Evolutionary conservation across 1,284 basidiomycete species (phyloP).

Genomic region (Cystobasidiaceae sp.): DNA sequence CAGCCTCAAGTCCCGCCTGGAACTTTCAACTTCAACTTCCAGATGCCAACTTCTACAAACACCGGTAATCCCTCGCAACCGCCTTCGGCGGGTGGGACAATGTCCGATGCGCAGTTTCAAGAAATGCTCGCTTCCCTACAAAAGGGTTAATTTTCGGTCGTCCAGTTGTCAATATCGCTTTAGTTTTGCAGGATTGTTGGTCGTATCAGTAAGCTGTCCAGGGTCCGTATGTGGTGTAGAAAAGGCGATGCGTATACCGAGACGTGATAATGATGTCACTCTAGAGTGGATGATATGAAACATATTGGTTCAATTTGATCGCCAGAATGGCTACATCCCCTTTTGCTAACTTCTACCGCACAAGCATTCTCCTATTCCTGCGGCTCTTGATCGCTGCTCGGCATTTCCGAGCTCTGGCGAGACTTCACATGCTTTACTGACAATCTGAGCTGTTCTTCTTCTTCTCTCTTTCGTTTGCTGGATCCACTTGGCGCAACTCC

Average conservation of each 20-base stretch:
- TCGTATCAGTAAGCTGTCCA: no score
- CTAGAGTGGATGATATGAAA: not conserved
- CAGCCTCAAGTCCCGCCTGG: no score
- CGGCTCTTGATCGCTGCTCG: no score
- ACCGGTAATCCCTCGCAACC: not conserved
- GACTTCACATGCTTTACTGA: constrained; percentile 13
- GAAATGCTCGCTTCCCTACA: constrained; percentile 6
- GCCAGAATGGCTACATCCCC: not conserved
- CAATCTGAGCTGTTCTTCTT: constrained; percentile 24
- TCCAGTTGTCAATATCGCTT: not conserved
- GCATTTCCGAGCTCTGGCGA: not conserved
- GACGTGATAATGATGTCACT: not conserved
- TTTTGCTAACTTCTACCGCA: not conserved
- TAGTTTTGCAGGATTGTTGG: not conserved
- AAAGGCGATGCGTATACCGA: no score
- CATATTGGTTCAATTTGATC: not conserved
- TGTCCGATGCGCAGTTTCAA: constrained; percentile 20
- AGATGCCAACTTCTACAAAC: not conserved
- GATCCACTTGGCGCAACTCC: constrained; percentile 43
- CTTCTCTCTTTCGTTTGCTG: constrained; percentile 39
- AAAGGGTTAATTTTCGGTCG: not conserved
- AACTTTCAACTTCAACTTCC: not conserved
- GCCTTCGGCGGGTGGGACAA: no score
- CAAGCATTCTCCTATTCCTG: not conserved
- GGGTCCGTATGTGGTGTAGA: no score